phyloP scores from a whole-genome alignment of 2,329 filamentous ascomycete genomes.

The Beauveria brongniartii region DNA sequence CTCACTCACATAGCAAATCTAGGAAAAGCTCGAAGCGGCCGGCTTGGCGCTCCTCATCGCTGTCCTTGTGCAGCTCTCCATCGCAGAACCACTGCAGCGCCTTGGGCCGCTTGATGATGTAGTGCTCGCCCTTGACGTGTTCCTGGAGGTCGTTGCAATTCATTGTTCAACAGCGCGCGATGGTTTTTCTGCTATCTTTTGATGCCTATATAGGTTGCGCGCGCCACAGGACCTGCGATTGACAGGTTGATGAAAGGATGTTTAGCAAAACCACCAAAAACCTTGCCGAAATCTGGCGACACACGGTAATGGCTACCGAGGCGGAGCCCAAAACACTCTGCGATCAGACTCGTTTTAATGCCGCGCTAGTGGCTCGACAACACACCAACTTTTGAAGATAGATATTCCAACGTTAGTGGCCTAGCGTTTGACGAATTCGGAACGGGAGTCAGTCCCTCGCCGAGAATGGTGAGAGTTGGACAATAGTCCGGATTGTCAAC shows the following conservation, averaged over 20 bases:
- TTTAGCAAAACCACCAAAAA: no score
- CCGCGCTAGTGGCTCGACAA: not conserved
- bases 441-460: no score
- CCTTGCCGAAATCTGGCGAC: not conserved
- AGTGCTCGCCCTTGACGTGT: slow-evolving; percentile 22
- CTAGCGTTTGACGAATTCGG: no score
- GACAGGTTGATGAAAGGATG: no score
- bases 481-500: no score
- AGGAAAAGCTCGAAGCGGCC: slow-evolving; percentile 42
- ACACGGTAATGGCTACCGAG: not conserved
- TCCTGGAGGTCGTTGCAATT: slow-evolving; percentile 31
- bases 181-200: not conserved
- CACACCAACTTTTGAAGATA: not conserved
- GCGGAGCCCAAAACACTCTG: not conserved
- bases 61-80: slow-evolving; percentile 31
- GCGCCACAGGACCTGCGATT: not conserved
- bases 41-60: slow-evolving; percentile 36
- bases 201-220: not conserved
- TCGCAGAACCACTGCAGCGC: slow-evolving; percentile 39
- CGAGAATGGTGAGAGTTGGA: no score
- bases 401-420: no score
- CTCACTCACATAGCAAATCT: slow-evolving; percentile 33
- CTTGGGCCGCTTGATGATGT: slow-evolving; percentile 28
- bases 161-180: slow-evolving; percentile 16
- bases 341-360: not conserved